Evolutionary conservation across 2,329 filamentous ascomycete species (phyloP).

Genomic region (Colletotrichum plurivorum): DNA sequence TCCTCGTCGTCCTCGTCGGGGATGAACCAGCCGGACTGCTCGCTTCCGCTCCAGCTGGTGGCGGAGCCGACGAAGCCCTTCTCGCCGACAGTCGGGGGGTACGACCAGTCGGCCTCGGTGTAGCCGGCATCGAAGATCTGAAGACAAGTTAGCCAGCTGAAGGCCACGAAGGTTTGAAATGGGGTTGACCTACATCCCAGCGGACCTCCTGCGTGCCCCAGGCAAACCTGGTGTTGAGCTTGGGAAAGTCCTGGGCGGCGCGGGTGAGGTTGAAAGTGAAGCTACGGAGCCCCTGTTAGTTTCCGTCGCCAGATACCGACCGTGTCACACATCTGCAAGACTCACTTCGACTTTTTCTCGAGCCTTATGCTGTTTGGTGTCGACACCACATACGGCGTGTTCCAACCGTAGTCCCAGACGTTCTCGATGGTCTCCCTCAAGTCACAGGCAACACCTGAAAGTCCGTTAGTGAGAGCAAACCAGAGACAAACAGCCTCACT

Average conservation of each 20-base stretch:
- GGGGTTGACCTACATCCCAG: conserved; percentile 40
- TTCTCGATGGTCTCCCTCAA: conserved; percentile 32
- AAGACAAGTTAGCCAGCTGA: too few relatives aligned
- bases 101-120: conserved; percentile 56
- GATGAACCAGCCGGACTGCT: background rate
- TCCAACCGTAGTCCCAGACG: conserved; percentile 19
- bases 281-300: background rate
- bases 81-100: conserved; percentile 55
- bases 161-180: too few relatives aligned
- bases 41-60: conserved; percentile 45
- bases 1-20: conserved; percentile 12
- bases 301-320: too few relatives aligned
- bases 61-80: conserved; percentile 59
- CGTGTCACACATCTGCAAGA: too few relatives aligned
- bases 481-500: background rate
- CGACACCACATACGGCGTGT: conserved; percentile 3
- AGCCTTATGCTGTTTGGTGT: background rate
- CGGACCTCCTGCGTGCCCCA: conserved; percentile 45
- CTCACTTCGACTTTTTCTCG: conserved; percentile 6
- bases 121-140: conserved; percentile 55
- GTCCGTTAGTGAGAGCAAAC: background rate
- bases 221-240: background rate
- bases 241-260: conserved; percentile 38
- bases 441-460: conserved; percentile 30
- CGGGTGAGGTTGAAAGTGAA: conserved; percentile 37